phyloP scores from a whole-genome alignment of 768 basidiomycete genomes.

The Vararia minispora region DNA sequence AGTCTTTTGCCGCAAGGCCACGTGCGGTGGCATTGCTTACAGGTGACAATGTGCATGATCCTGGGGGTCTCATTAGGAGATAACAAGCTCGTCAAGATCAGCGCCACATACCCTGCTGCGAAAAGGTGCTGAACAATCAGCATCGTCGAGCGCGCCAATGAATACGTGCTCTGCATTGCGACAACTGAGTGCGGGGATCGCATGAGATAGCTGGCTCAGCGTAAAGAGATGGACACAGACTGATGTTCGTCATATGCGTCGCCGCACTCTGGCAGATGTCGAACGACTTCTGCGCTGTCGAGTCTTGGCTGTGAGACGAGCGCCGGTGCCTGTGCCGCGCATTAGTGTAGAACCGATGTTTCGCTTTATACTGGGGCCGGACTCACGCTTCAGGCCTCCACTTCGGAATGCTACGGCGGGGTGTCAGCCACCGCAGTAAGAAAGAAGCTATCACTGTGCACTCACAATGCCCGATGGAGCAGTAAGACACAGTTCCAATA shows the following conservation, averaged over 20 bases:
- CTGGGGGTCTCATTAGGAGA: constrained; percentile 26
- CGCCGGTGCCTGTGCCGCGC: constrained; percentile 2
- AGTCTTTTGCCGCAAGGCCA: constrained; percentile 5
- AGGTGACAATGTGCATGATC: constrained; percentile 69
- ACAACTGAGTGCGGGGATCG: constrained; percentile 31
- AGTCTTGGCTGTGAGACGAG: constrained; percentile 11
- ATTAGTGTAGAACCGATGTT: neutral
- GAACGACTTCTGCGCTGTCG: constrained; percentile 52
- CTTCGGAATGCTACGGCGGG: constrained; percentile 49
- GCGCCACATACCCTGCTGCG: constrained; percentile 51
- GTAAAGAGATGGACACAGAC: constrained; percentile 24
- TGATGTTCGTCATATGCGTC: constrained; percentile 53
- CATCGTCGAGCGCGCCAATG: constrained; percentile 47
- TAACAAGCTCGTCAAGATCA: neutral
- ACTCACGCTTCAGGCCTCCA: constrained; percentile 43
- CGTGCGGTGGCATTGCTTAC: constrained; percentile 28
- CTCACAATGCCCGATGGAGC: constrained; percentile 73
- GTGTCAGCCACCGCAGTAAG: constrained; percentile 6
- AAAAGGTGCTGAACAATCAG: constrained; percentile 63
- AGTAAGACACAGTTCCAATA: constrained; percentile 71
- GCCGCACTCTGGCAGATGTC: constrained; percentile 70
- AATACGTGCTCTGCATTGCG: constrained; percentile 48
- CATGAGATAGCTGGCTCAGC: neutral
- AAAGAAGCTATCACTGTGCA: constrained; percentile 9
- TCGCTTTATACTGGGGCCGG: neutral